Evolutionary conservation across 371 early-diverging fungal species (phyloP).

Genomic region (Cokeromyces recurvatus): DNA sequence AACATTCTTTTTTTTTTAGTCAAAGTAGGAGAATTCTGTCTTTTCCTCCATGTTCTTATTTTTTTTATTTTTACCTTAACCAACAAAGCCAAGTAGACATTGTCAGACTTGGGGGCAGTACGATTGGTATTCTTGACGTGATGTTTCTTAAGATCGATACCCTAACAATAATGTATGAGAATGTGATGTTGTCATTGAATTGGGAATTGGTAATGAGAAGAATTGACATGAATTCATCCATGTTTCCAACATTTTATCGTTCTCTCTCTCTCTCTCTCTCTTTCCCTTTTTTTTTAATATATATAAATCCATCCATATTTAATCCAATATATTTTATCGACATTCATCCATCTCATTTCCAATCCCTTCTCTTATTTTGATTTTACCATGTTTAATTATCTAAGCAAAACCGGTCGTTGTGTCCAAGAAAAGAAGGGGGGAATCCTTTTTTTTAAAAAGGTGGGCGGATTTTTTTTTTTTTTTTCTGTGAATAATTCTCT

Average conservation of each 20-base stretch:
- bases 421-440: constrained; percentile 20
- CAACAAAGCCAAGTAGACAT: constrained; percentile 93
- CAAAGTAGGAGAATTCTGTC: no score
- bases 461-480: no score
- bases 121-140: constrained; percentile 92
- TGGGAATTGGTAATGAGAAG: neutral
- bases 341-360: neutral
- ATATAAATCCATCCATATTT: no score
- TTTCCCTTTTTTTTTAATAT: no score
- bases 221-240: no score
- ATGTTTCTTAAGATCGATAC: constrained; percentile 95
- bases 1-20: neutral
- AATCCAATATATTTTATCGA: no score
- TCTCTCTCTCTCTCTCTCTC: neutral
- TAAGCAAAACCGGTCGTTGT: constrained; percentile 21
- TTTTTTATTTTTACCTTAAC: constrained; percentile 70
- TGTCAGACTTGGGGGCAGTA: constrained; percentile 83
- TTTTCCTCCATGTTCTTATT: no score
- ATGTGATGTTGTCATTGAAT: no score
- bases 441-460: no score
- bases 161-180: constrained; percentile 65
- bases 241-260: neutral
- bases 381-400: constrained; percentile 17
- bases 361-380: neutral
- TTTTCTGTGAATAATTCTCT: no score